Evolutionary conservation across 2,329 filamentous ascomycete species (phyloP).

Genomic region (Clarireedia paspali): DNA sequence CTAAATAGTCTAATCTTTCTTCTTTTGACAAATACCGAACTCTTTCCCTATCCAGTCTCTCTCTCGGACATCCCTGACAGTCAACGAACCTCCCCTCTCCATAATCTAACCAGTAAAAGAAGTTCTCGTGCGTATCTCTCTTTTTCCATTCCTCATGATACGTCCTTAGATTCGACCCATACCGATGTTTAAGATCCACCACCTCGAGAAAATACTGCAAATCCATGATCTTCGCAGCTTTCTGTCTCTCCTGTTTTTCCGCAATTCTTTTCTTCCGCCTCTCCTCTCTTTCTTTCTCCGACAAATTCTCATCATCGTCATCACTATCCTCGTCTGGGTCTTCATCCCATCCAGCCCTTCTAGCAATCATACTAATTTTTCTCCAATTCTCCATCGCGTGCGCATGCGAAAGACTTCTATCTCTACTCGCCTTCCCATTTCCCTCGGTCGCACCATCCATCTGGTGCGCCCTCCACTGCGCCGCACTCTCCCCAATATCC

Average conservation of each 20-base stretch:
- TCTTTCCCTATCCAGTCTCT: slow-evolving; percentile 66
- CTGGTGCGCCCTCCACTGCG: slow-evolving; percentile 16
- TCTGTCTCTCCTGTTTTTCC: slow-evolving; percentile 49
- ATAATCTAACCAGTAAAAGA: slow-evolving; percentile 88
- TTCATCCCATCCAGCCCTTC: slow-evolving; percentile 64
- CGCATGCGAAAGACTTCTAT: slow-evolving; percentile 1
- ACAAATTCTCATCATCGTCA: slow-evolving; percentile 13
- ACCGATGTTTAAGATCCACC: slow-evolving; percentile 80
- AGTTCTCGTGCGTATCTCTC: slow-evolving; percentile 71
- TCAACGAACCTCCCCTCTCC: slow-evolving; percentile 68
- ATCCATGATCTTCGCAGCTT: slow-evolving; percentile 72
- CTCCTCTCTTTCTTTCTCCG: slow-evolving; percentile 33
- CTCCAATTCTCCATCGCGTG: slow-evolving; percentile 65
- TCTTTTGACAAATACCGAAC: slow-evolving; percentile 79
- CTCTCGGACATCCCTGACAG: slow-evolving; percentile 63
- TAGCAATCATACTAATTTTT: slow-evolving; percentile 62
- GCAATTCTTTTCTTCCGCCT: slow-evolving; percentile 37
- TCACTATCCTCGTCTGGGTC: slow-evolving; percentile 23
- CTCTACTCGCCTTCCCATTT: slow-evolving; percentile 12
- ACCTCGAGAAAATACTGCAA: slow-evolving; percentile 78
- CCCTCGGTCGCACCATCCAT: slow-evolving; percentile 6
- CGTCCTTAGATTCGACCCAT: slow-evolving; percentile 53
- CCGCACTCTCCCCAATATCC: slow-evolving; percentile 9
- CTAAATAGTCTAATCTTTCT: slow-evolving; percentile 74
- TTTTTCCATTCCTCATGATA: slow-evolving; percentile 85